Evolutionary conservation across 1,139 yeast species (phyloP).

Genomic region (Yamadazyma diddensiae): DNA sequence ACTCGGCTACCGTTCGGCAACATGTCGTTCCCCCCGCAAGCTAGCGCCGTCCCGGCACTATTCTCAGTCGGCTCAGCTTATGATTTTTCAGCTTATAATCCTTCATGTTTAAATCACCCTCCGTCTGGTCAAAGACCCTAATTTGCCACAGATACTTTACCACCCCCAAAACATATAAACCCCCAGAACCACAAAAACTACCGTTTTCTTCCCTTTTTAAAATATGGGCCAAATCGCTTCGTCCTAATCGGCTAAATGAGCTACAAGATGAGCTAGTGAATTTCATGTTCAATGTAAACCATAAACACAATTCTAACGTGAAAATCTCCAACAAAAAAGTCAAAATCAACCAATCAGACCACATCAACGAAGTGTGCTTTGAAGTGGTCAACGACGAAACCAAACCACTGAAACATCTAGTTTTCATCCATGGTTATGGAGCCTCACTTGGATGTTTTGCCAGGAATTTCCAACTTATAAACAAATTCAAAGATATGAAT

Average conservation of each 20-base stretch:
- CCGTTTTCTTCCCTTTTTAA: constrained; percentile 9
- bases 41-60: no score
- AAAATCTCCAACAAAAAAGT: constrained; percentile 19
- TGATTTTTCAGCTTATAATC: no score
- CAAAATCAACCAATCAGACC: constrained; percentile 24
- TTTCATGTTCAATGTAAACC: constrained; percentile 29
- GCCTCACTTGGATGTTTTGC: constrained; percentile 87
- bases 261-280: constrained; percentile 38
- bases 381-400: constrained; percentile 22
- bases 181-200: constrained; percentile 6
- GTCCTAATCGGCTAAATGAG: constrained; percentile 22
- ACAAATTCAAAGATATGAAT: constrained; percentile 36
- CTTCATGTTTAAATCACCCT: no score
- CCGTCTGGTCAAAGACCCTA: no score
- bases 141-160: constrained; percentile 2
- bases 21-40: no score
- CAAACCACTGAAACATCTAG: constrained; percentile 41
- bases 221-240: constrained; percentile 33
- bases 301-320: constrained; percentile 22
- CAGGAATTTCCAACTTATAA: constrained; percentile 59
- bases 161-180: constrained; percentile 4
- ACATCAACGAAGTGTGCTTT: constrained; percentile 37
- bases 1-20: no score
- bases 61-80: no score
- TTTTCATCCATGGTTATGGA: constrained; percentile 88